These are phyloP conservation scores for Fomitopsis schrenkii DNA, from an alignment of 1,284 basidiomycete genomes.

Conservation along the genomic window DNA sequence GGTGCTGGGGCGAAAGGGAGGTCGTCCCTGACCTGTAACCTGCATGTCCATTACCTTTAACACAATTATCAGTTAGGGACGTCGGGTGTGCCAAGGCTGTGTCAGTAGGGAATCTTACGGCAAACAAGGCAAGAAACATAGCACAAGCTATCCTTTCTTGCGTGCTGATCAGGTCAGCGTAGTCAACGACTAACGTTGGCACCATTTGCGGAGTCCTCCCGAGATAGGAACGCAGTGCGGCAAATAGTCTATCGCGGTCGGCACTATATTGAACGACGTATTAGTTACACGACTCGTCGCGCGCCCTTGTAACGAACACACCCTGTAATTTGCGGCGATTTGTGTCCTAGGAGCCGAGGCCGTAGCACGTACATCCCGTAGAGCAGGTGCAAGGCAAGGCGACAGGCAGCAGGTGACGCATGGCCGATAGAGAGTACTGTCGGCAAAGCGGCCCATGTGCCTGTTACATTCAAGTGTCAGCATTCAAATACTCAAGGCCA, in stretches of 20 bases:
- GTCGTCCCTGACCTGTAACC: not conserved
- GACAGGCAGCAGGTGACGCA: slow-evolving; percentile 55
- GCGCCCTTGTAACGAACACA: not conserved
- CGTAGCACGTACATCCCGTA: slow-evolving; percentile 52
- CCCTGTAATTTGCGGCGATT: not conserved
- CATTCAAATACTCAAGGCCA: not conserved
- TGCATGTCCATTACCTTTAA: slow-evolving; percentile 19
- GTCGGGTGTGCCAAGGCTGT: not conserved
- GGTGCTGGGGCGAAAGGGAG: slow-evolving; percentile 43
- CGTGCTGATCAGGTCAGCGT: not conserved
- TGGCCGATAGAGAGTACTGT: slow-evolving; percentile 40
- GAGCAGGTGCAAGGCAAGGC: slow-evolving; percentile 49
- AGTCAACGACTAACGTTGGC: not conserved
- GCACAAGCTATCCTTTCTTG: slow-evolving; percentile 41
- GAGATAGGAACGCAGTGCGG: not conserved
- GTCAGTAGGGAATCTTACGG: slow-evolving; percentile 33
- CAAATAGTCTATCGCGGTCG: not conserved
- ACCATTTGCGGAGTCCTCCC: not conserved
- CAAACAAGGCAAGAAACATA: slow-evolving; percentile 52
- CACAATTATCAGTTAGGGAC: not conserved
- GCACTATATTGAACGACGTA: not conserved
- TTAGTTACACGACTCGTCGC: not conserved
- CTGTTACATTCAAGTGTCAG: slow-evolving; percentile 28
- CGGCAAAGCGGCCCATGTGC: slow-evolving; percentile 45
- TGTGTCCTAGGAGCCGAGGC: slow-evolving; percentile 27